Evolutionary conservation across 164 flowering plant genomes (phyloP), one percentile per base, ranked within the genome.

Genomic region (Houttuynia cordata): DNA sequence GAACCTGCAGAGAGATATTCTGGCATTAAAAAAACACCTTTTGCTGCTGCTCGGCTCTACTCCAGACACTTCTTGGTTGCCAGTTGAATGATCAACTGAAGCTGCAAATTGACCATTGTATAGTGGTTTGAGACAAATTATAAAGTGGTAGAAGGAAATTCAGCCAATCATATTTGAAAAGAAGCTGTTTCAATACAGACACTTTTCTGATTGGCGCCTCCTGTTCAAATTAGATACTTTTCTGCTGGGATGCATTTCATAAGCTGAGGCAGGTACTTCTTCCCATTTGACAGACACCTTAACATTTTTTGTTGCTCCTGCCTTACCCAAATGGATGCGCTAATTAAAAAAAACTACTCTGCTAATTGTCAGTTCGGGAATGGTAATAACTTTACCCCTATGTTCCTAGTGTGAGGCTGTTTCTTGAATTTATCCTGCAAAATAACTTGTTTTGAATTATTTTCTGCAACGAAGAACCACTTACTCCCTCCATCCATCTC

Each of bases 21-120:
- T n/a, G n/a, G n/a, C n/a, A n/a, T n/a, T n/a, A n/a, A n/a, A 40
- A 40, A 52, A 67, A 40, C 30, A 80, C 90, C 88, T 81, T 79
- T 80, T 87, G 64, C 68, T 75, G 62, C 79, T 77, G 24, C 60
- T 65, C 41, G 61, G 66, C 53, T 78, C 83, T 57, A 76, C 73
- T 20, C 60, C 76, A 57, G 49, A 62, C 52, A 23, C 73, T 51
- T 71, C 73, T 60, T 70, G 68, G 50, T 56, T 47, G 18, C 63
- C 50, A 21, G 68, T 65, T 47, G 58, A 45, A 3, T 13, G 23
- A 30, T 58, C 51, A 13, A 78, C 79, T 65, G 76, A 50, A 21
- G 89, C 96, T 83, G 84, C 78, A 77, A 53, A n/a, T 10, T 40
- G 59, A 56, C 22, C 51, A 59, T 45, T 24, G 62, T 3, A 8